Evolutionary conservation across 176 grass and related monocot genomes (phyloP).

Genomic region (Leersia perrieri): DNA sequence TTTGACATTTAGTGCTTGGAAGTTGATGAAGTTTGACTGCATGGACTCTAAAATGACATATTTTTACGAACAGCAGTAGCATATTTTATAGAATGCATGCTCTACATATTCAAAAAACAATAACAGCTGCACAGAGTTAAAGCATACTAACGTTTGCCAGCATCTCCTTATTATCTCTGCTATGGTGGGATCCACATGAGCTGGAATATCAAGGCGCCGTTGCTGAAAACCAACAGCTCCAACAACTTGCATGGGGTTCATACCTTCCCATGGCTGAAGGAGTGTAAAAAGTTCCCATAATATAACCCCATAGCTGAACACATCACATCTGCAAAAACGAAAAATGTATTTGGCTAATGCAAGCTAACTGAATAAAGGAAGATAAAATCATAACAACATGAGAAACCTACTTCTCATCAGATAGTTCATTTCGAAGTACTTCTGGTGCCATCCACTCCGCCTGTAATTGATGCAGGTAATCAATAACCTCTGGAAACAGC

Average conservation of each 20-base stretch:
- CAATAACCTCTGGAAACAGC: constrained; percentile 23
- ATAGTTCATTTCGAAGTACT: constrained; percentile 95
- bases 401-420: constrained; percentile 90
- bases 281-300: constrained; percentile 96
- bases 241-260: constrained; percentile 99
- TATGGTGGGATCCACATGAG: constrained; percentile 66
- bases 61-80: neutral
- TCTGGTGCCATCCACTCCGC: constrained; percentile 99
- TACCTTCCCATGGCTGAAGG: constrained; percentile 96
- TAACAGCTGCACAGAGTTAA: constrained; percentile 12
- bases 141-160: constrained; percentile 94
- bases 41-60: neutral
- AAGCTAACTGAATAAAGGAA: constrained; percentile 15
- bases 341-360: constrained; percentile 16
- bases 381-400: neutral
- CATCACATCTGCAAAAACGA: constrained; percentile 76
- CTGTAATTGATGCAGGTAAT: constrained; percentile 49
- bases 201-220: constrained; percentile 82
- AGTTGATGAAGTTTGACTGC: neutral
- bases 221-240: constrained; percentile 99
- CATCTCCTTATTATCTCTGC: constrained; percentile 81
- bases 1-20: neutral
- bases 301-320: constrained; percentile 97
- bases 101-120: constrained; percentile 10
- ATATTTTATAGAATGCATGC: neutral